Percentiles rank a stretch among this genome's conserved stretches.
phyloP scores from a whole-genome alignment of 495 filamentous ascomycete genomes.

The Apodospora peruviana region DNA sequence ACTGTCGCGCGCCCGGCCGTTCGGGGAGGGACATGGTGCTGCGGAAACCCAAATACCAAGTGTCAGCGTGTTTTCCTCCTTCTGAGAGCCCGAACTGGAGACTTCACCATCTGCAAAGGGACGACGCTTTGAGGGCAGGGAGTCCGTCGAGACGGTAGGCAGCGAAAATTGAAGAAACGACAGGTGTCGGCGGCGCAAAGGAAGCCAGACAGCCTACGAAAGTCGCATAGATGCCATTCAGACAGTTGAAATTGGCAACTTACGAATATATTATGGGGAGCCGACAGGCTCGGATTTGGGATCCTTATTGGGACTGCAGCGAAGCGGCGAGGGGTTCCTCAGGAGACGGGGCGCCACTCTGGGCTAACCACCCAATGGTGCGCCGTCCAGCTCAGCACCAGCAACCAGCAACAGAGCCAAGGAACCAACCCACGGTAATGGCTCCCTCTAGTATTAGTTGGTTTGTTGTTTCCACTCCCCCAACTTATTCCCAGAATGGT shows the following conservation, averaged over 20 bases:
- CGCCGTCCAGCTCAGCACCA: too few species aligned
- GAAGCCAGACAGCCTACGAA: neutral
- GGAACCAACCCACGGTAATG: neutral
- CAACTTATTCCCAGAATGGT: too few species aligned
- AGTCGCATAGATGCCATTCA: constrained; percentile 11
- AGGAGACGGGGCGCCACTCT: constrained; percentile 13
- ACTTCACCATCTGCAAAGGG: constrained; percentile 18
- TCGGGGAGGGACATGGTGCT: constrained; percentile 63
- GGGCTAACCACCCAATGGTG: constrained; percentile 10
- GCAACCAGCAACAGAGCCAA: too few species aligned
- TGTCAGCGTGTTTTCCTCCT: constrained; percentile 14
- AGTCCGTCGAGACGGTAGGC: neutral
- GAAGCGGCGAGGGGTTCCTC: constrained; percentile 20
- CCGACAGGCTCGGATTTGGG: constrained; percentile 11
- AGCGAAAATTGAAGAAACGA: neutral
- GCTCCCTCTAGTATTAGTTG: neutral
- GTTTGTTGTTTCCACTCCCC: too few species aligned
- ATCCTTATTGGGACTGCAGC: constrained; percentile 7
- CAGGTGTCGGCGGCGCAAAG: too few species aligned
- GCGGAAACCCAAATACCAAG: neutral
- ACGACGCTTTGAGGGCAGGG: neutral
- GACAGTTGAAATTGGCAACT: constrained; percentile 11
- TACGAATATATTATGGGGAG: constrained; percentile 22
- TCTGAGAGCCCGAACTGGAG: constrained; percentile 3
- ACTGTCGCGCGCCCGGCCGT: constrained; percentile 55